Evolutionary conservation across 2,329 filamentous ascomycete species (phyloP).

Genomic region (Fusarium coicis): DNA sequence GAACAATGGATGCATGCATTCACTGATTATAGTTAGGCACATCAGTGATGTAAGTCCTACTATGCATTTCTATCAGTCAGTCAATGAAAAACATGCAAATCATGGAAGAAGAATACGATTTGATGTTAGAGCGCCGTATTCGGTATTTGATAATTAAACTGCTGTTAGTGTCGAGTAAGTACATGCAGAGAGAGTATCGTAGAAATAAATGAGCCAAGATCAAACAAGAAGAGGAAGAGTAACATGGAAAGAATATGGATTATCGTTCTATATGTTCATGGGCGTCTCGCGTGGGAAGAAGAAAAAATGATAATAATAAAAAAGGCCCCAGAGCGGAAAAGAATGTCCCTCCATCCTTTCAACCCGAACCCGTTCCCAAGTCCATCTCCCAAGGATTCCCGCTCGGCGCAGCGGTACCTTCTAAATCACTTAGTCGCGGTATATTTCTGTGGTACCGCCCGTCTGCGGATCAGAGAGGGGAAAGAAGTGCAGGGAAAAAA

Average conservation of each 20-base stretch:
- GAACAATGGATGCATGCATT: constrained; percentile 4
- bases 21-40: not conserved
- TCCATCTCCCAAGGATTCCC: constrained; percentile 31
- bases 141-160: not conserved
- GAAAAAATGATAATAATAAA: not conserved
- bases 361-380: constrained; percentile 12
- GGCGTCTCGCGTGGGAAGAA: not conserved
- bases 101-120: not conserved
- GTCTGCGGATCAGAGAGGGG: constrained; percentile 34
- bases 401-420: constrained; percentile 37
- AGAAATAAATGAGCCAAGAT: not conserved
- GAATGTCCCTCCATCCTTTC: constrained; percentile 26
- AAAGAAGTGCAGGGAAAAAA: constrained; percentile 52
- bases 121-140: not conserved
- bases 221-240: not conserved
- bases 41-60: not conserved
- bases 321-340: constrained; percentile 11
- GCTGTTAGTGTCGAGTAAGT: not conserved
- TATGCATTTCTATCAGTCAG: constrained; percentile 8
- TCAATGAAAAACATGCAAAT: constrained; percentile 7
- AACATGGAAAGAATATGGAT: not conserved
- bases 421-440: constrained; percentile 29
- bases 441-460: constrained; percentile 24
- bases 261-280: not conserved
- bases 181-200: not conserved